Evolutionary conservation across 129 eudicot genomes (phyloP).

Genomic region (Pseudognaphalium luteoalbum): DNA sequence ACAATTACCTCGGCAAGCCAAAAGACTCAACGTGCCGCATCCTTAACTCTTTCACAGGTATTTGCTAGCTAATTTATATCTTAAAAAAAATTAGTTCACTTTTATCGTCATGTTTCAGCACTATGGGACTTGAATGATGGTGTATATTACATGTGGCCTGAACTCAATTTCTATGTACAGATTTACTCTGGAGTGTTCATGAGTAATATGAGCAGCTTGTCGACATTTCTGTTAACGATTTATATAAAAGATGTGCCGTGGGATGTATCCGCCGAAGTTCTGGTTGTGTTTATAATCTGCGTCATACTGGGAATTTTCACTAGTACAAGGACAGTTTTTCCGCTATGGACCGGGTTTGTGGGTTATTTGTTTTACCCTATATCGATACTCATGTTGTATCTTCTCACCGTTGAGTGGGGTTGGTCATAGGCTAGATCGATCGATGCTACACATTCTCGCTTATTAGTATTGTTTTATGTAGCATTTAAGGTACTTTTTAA

Average conservation of each 20-base stretch:
- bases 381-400: constrained; percentile 53
- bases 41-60: constrained; percentile 69
- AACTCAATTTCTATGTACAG: constrained; percentile 28
- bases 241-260: constrained; percentile 48
- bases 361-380: constrained; percentile 57
- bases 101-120: no score
- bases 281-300: constrained; percentile 56
- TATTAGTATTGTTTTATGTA: background rate
- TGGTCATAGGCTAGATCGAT: constrained; percentile 42
- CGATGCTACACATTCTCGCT: background rate
- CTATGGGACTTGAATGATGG: no score
- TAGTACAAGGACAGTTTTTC: constrained; percentile 50
- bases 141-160: background rate
- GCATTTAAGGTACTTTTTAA: background rate
- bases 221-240: constrained; percentile 51
- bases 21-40: constrained; percentile 50
- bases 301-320: constrained; percentile 50
- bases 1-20: constrained; percentile 48
- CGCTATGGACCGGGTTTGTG: constrained; percentile 55
- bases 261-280: constrained; percentile 73
- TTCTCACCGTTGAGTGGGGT: constrained; percentile 44
- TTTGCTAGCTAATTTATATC: background rate
- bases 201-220: constrained; percentile 58
- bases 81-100: background rate
- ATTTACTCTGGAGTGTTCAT: constrained; percentile 65